These are phyloP conservation scores for Umbelopsis sp. DNA, from an alignment of 192 early-diverging fungal genomes.

Conservation along the genomic window DNA sequence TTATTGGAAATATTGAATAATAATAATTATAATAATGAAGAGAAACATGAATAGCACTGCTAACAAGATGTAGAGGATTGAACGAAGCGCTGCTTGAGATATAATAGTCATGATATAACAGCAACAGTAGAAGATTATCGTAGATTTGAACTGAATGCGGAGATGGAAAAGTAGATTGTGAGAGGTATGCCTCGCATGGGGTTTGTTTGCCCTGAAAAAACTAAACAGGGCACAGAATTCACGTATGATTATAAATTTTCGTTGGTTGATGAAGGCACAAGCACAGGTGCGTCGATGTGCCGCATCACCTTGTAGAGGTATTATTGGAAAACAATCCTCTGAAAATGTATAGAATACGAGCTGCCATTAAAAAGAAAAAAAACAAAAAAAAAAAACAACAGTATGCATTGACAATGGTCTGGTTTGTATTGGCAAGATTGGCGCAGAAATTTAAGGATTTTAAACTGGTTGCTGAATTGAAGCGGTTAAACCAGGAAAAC, in stretches of 20 bases:
- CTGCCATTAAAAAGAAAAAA: conserved; percentile 7
- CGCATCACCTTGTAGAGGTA: not conserved
- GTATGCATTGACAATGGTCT: not conserved
- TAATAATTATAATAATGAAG: no score
- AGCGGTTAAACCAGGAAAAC: not conserved
- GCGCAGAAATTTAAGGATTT: not conserved
- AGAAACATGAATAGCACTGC: no score
- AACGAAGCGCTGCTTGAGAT: no score
- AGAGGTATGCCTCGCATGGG: no score
- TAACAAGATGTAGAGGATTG: no score
- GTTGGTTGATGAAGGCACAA: not conserved
- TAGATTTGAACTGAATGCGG: no score
- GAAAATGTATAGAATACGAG: conserved; percentile 9
- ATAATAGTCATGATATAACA: no score
- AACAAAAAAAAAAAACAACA: conserved; percentile 5
- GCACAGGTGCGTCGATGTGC: not conserved
- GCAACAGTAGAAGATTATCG: no score
- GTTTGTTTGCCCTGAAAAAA: no score
- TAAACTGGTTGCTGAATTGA: not conserved
- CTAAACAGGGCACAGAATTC: no score
- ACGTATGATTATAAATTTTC: not conserved
- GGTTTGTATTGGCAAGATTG: conserved; percentile 10
- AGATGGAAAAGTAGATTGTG: no score
- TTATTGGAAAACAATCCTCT: conserved; percentile 1
- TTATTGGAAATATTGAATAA: no score